A percentile compares a stretch with the other conserved stretches of the same genome.
Conservation (phyloP, 192 early-diverging fungal species). For the Pilobolus umbonatus region DNA sequence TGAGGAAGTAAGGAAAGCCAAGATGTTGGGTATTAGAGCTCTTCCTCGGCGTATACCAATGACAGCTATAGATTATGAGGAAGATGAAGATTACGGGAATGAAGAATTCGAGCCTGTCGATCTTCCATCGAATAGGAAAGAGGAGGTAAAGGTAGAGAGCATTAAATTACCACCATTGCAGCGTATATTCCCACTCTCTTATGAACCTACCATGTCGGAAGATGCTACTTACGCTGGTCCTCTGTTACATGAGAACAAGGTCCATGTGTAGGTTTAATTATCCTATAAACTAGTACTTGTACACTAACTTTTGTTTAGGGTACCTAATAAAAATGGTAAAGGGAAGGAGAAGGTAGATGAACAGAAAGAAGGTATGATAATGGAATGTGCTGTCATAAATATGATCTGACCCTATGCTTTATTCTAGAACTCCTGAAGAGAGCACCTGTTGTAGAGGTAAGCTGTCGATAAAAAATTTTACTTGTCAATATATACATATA, state of each 20-base stretch:
- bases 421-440: conserved; percentile 42
- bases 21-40: conserved; percentile 39
- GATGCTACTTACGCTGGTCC: conserved; percentile 33
- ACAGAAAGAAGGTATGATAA: conserved; percentile 10
- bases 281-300: too few species aligned
- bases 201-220: conserved; percentile 34
- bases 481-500: background rate
- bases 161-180: conserved; percentile 26
- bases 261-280: too few species aligned
- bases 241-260: background rate
- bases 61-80: conserved; percentile 13
- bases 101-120: conserved; percentile 33
- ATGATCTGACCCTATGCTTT: background rate
- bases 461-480: too few species aligned
- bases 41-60: conserved; percentile 13
- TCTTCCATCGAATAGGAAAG: background rate
- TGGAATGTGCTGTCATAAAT: background rate
- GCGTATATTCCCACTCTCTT: conserved; percentile 32
- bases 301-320: background rate
- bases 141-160: background rate
- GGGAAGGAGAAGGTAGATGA: conserved; percentile 12
- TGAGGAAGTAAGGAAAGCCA: conserved; percentile 33
- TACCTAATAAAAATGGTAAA: background rate
- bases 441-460: conserved; percentile 54
- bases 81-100: conserved; percentile 41